Conservation (phyloP, 768 basidiomycete genomes). For the Rhizopogon salebrosus region DNA sequence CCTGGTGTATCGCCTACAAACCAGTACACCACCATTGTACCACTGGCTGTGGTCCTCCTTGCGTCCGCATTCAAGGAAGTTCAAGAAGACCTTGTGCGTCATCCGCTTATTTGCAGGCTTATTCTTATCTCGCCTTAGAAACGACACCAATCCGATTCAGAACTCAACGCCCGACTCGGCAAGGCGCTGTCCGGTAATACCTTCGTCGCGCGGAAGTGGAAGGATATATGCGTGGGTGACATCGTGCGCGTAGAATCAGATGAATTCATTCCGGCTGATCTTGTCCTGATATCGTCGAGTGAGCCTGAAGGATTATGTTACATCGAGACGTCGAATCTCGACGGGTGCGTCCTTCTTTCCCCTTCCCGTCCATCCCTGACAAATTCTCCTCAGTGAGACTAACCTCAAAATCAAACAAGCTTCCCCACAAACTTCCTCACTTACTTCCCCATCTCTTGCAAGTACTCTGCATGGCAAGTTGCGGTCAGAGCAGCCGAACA, state of each 20-base stretch:
- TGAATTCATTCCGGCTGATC: slow-evolving; percentile 94
- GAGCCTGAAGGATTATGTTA: slow-evolving; percentile 98
- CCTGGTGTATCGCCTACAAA: slow-evolving; percentile 97
- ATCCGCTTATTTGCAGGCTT: neutral
- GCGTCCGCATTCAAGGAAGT: slow-evolving; percentile 95
- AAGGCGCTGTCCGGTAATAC: slow-evolving; percentile 67
- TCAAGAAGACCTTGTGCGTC: slow-evolving; percentile 85
- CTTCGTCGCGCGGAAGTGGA: slow-evolving; percentile 81
- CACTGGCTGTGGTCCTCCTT: slow-evolving; percentile 81
- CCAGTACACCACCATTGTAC: slow-evolving; percentile 89
- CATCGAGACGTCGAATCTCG: slow-evolving; percentile 95
- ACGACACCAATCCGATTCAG: slow-evolving; percentile 92
- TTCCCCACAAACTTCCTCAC: slow-evolving; percentile 68
- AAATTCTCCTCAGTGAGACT: slow-evolving; percentile 62
- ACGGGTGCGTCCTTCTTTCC: slow-evolving; percentile 59
- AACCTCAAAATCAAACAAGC: slow-evolving; percentile 99
- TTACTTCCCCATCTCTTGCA: slow-evolving; percentile 76
- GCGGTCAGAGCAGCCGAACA: slow-evolving; percentile 95
- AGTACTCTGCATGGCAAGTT: slow-evolving; percentile 73
- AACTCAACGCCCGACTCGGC: slow-evolving; percentile 79
- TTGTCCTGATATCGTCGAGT: slow-evolving; percentile 80
- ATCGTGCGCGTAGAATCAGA: slow-evolving; percentile 86
- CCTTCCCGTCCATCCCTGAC: neutral
- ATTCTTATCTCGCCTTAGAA: slow-evolving; percentile 47
- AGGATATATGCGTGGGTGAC: slow-evolving; percentile 86